phyloP scores from a whole-genome alignment of 2,329 filamentous ascomycete genomes.

The Xylaria sp. region DNA sequence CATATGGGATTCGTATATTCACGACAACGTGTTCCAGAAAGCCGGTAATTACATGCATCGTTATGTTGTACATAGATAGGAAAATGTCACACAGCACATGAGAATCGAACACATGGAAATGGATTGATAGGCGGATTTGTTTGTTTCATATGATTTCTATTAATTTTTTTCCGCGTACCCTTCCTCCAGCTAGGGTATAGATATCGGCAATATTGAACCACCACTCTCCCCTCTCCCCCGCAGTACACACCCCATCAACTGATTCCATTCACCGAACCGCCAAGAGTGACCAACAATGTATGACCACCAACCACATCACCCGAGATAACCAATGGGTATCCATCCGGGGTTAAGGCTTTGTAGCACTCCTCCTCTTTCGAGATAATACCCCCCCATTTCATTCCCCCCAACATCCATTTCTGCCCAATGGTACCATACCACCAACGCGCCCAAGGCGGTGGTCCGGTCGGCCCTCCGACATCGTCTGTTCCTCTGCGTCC shows the following conservation, averaged over 20 bases:
- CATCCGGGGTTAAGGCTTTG: constrained; percentile 13
- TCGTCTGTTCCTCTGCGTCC: constrained; percentile 24
- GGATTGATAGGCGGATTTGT: not conserved
- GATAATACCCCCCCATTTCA: not conserved
- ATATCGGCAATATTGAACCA: constrained; percentile 11
- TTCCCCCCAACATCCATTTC: constrained; percentile 25
- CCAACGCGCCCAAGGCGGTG: constrained; percentile 25
- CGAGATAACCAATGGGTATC: constrained; percentile 25
- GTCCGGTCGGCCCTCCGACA: constrained; percentile 33
- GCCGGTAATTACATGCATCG: constrained; percentile 24
- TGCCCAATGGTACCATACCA: constrained; percentile 32
- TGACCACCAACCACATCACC: constrained; percentile 25
- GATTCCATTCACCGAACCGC: constrained; percentile 28
- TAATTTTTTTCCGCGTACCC: constrained; percentile 20
- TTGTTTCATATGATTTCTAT: constrained; percentile 18
- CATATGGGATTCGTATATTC: constrained; percentile 8
- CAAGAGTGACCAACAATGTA: constrained; percentile 20
- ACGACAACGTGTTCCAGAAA: constrained; percentile 1
- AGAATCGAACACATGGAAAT: not conserved
- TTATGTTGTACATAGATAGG: not conserved
- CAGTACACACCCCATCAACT: not conserved
- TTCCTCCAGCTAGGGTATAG: constrained; percentile 13
- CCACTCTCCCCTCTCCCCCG: not conserved
- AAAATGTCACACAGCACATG: not conserved
- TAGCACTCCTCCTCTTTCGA: constrained; percentile 8